A percentile compares a stretch with the other conserved stretches of the same genome.
Conservation (phyloP, 345 rosid genomes). For the Populus euphratica region DNA sequence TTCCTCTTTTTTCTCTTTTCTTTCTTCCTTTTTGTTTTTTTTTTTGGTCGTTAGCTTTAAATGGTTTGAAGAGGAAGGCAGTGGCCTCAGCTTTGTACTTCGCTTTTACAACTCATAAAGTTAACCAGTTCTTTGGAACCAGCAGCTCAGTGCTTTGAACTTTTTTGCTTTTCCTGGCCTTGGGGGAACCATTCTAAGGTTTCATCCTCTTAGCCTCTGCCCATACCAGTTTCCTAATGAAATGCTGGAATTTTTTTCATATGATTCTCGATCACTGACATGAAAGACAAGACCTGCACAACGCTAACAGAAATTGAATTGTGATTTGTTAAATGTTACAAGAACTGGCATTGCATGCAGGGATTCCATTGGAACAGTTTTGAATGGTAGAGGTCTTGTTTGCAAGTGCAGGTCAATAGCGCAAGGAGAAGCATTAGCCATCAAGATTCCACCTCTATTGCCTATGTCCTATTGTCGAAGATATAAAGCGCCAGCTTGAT, state of each 20-base stretch:
- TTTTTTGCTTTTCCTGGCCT: not conserved
- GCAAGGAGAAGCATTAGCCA: no score
- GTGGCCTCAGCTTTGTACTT: not conserved
- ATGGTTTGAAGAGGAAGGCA: not conserved
- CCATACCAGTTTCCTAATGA: not conserved
- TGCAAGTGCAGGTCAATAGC: no score
- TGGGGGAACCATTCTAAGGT: not conserved
- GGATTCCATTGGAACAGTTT: no score
- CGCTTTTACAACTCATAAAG: not conserved
- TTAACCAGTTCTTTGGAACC: not conserved
- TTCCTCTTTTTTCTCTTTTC: not conserved
- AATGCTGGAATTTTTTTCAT: not conserved
- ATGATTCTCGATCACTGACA: not conserved
- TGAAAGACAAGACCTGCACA: no score
- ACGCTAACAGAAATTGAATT: no score
- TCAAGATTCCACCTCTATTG: no score
- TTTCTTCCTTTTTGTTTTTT: no score
- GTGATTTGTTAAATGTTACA: no score
- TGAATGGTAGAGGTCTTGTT: no score
- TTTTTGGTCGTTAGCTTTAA: not conserved
- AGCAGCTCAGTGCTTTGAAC: constrained; percentile 8
- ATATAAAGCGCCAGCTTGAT: not conserved
- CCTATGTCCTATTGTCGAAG: not conserved
- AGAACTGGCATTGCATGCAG: no score
- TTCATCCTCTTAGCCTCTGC: not conserved